phyloP scores from a whole-genome alignment of 768 basidiomycete genomes.

The Hirschioporus abietinus region DNA sequence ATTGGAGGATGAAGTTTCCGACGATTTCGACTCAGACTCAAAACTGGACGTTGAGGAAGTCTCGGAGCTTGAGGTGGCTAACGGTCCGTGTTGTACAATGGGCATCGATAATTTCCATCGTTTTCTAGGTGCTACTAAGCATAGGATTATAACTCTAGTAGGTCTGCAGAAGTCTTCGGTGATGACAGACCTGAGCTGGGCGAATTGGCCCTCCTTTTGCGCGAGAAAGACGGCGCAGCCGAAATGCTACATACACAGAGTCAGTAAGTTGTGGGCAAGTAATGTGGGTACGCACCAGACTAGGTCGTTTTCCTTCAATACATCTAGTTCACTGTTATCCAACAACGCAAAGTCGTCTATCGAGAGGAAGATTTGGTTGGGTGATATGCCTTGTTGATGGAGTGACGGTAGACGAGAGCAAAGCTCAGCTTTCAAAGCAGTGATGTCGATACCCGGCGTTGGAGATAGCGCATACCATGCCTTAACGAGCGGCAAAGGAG shows the following conservation, averaged over 20 bases:
- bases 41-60: neutral
- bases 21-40: neutral
- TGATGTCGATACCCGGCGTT: slow-evolving; percentile 15
- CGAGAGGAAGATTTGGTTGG: slow-evolving; percentile 17
- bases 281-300: slow-evolving; percentile 15
- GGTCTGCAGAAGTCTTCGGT: neutral
- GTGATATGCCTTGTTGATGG: slow-evolving; percentile 4
- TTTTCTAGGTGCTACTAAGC: neutral
- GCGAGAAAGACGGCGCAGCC: neutral
- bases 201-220: neutral
- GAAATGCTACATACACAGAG: neutral
- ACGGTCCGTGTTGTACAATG: neutral
- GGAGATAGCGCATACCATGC: slow-evolving; percentile 24
- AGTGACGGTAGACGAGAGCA: slow-evolving; percentile 18
- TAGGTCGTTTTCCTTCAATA: slow-evolving; percentile 25
- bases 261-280: neutral
- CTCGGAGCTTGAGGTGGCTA: neutral
- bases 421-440: slow-evolving; percentile 21
- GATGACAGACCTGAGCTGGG: neutral
- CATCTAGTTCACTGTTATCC: slow-evolving; percentile 22
- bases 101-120: neutral
- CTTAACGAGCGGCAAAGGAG: slow-evolving; percentile 21
- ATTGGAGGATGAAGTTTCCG: slow-evolving; percentile 10
- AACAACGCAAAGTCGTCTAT: slow-evolving; percentile 27
- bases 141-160: neutral